Conservation (phyloP, 345 rosid genomes). For the Iberis pinnata region DNA sequence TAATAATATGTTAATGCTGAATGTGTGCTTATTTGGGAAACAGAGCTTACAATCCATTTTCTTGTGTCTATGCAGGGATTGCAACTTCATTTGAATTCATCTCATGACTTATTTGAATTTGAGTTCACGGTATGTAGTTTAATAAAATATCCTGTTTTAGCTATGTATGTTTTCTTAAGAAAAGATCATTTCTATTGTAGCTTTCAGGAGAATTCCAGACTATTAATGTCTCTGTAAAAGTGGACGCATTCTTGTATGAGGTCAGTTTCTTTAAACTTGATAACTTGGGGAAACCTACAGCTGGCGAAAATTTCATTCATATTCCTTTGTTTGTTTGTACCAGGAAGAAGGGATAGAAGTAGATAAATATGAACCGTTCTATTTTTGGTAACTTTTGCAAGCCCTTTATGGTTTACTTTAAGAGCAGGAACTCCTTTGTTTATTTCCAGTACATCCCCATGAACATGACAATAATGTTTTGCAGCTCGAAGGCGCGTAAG, state of each 20-base stretch:
- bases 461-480: slow-evolving; percentile 30
- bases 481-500: slow-evolving; percentile 58
- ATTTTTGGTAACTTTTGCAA: slow-evolving; percentile 53
- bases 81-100: slow-evolving; percentile 69
- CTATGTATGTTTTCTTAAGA: slow-evolving; percentile 18
- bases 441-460: slow-evolving; percentile 6
- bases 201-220: slow-evolving; percentile 64
- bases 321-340: slow-evolving; percentile 24
- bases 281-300: slow-evolving; percentile 13
- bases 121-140: slow-evolving; percentile 87
- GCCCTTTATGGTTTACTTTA: not conserved
- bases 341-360: slow-evolving; percentile 48
- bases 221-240: slow-evolving; percentile 71
- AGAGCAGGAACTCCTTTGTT: slow-evolving; percentile 4
- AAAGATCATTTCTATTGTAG: slow-evolving; percentile 41
- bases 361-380: slow-evolving; percentile 49
- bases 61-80: slow-evolving; percentile 58
- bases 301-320: not conserved
- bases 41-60: not conserved
- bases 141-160: slow-evolving; percentile 20
- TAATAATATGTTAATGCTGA: no score
- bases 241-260: slow-evolving; percentile 63
- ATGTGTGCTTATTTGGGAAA: not conserved
- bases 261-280: slow-evolving; percentile 39
- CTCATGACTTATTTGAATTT: slow-evolving; percentile 82